phyloP scores from a whole-genome alignment of 345 rosid genomes.

The Arabidopsis suecica region DNA sequence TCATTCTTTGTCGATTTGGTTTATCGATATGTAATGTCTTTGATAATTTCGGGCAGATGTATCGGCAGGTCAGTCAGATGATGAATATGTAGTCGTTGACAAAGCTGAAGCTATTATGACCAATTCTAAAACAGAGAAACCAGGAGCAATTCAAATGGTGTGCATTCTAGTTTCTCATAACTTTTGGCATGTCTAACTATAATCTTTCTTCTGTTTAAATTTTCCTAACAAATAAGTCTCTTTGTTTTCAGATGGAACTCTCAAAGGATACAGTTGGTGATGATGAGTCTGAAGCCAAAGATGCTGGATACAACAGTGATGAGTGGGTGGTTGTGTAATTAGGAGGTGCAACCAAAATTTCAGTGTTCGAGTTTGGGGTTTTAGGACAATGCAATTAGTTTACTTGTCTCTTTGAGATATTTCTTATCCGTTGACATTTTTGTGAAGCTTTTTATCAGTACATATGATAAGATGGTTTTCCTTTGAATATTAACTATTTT shows the following conservation, averaged over 20 bases:
- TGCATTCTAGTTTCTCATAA: conserved; percentile 11
- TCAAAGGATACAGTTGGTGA: conserved; percentile 12
- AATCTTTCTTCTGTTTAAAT: neutral
- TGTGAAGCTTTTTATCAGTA: conserved; percentile 31
- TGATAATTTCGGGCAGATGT: neutral
- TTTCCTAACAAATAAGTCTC: neutral
- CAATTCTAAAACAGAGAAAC: conserved; percentile 12
- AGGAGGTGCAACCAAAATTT: neutral
- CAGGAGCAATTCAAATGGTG: conserved; percentile 41
- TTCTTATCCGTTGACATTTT: neutral
- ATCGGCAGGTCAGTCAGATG: conserved; percentile 26
- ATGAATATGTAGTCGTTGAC: conserved; percentile 32
- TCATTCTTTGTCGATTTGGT: neutral
- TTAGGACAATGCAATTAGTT: conserved; percentile 24
- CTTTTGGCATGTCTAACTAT: neutral
- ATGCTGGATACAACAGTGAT: conserved; percentile 13
- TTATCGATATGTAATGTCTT: conserved; percentile 7
- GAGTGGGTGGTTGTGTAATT: conserved; percentile 38
- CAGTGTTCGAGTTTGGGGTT: conserved; percentile 8
- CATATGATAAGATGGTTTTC: conserved; percentile 29
- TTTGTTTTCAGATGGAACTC: conserved; percentile 26
- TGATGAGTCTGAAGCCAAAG: conserved; percentile 1
- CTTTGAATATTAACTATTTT: conserved; percentile 14
- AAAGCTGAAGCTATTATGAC: neutral
- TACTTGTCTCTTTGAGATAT: neutral